phyloP scores from a whole-genome alignment of 176 grass and related monocot genomes.

The Hsuehochloa calcarea region DNA sequence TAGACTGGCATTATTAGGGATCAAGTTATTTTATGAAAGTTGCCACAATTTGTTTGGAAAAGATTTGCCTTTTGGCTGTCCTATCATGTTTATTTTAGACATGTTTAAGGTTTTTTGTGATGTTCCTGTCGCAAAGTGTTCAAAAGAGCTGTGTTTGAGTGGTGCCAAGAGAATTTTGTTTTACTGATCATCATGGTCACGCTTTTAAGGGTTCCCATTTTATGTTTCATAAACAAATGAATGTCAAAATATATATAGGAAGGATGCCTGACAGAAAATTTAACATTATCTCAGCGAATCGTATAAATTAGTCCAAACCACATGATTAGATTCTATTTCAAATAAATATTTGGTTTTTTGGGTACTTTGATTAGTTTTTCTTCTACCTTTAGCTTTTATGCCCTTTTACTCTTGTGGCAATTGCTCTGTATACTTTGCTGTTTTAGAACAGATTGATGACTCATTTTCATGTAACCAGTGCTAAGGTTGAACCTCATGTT shows the following conservation, averaged over 20 bases:
- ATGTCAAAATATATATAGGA: not conserved
- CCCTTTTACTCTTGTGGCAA: not conserved
- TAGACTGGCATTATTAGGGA: not conserved
- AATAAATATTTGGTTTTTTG: not conserved
- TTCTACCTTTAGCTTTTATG: not conserved
- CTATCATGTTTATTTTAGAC: not conserved
- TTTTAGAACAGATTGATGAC: not conserved
- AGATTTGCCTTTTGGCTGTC: not conserved
- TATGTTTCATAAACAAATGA: not conserved
- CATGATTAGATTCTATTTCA: not conserved
- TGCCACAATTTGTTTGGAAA: not conserved
- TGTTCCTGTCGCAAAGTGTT: not conserved
- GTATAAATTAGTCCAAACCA: not conserved
- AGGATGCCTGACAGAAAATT: not conserved
- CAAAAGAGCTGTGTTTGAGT: not conserved
- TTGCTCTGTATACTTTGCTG: not conserved
- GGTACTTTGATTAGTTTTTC: not conserved
- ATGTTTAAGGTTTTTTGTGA: not conserved
- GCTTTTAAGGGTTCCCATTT: not conserved
- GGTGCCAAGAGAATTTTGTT: not conserved
- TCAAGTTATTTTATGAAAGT: not conserved
- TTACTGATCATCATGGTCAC: not conserved
- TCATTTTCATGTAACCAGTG: constrained; percentile 11
- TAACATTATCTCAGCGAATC: not conserved
- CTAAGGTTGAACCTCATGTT: constrained; percentile 7